These are phyloP conservation scores for Multifurca ochricompacta DNA, from an alignment of 768 basidiomycete species.

Conservation along the genomic window DNA sequence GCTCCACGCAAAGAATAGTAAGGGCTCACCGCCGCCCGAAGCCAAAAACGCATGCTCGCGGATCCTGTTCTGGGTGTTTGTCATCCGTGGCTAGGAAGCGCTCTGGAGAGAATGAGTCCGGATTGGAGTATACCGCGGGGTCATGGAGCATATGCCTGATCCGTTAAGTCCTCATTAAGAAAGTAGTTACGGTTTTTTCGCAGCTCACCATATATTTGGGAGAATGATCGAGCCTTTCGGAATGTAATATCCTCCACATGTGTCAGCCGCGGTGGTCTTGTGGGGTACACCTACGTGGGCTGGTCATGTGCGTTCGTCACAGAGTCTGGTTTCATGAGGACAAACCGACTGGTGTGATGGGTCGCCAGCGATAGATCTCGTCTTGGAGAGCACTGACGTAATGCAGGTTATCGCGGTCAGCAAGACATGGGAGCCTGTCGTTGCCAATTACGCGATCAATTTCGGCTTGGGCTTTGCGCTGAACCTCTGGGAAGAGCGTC, in stretches of 20 bases:
- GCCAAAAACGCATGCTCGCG: slow-evolving; percentile 4
- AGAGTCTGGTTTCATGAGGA: background rate
- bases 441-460: slow-evolving; percentile 22
- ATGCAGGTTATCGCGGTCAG: slow-evolving; percentile 22
- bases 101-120: slow-evolving; percentile 26
- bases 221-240: slow-evolving; percentile 26
- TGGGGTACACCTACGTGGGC: slow-evolving; percentile 21
- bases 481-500: slow-evolving; percentile 24
- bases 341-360: slow-evolving; percentile 23
- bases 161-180: slow-evolving; percentile 2
- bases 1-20: background rate
- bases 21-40: slow-evolving; percentile 10
- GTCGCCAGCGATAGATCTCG: slow-evolving; percentile 26
- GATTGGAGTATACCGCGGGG: slow-evolving; percentile 24
- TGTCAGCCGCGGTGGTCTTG: slow-evolving; percentile 25
- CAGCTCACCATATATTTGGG: slow-evolving; percentile 27
- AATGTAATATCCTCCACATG: slow-evolving; percentile 25
- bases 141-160: slow-evolving; percentile 28
- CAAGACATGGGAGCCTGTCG: slow-evolving; percentile 16
- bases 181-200: no score
- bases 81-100: slow-evolving; percentile 18
- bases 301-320: background rate
- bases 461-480: slow-evolving; percentile 25
- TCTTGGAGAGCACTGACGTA: slow-evolving; percentile 24
- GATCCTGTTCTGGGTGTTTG: slow-evolving; percentile 7